Base-by-base conservation (phyloP, 2,329 filamentous ascomycete genomes). In the Bipolaris sorokiniana region DNA sequence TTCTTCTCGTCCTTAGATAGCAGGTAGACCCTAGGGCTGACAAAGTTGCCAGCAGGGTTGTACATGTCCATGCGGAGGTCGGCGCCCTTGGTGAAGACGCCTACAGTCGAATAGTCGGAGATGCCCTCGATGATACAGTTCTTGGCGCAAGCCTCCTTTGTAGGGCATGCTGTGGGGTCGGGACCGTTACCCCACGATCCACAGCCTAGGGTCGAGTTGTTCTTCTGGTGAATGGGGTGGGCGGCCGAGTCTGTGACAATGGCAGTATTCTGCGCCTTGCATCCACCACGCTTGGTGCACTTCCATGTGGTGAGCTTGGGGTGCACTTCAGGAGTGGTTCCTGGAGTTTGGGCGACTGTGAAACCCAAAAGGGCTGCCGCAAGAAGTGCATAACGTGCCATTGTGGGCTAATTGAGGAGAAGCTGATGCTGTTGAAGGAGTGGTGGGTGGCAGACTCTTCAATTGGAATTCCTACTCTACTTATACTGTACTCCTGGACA, bases 1-100 rank as follows among this genome's bases (percentile, higher is more conserved):
- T 83, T 84, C 64, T 79, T 80, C 42, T 87, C 83, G 49, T 81
- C 78, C 65, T 75, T 65, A 13, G 83, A 82, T 79, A 90, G 84
- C 61, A 90, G 81, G 73, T 89, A 91, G 41, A 88, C 77, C 65
- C 88, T 84, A 53, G 85, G 80, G 34, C 77, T 77, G 44, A 81
- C 65, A 59, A 73, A 59, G 58, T 65, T 62, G 64, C 77, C 63
- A 62, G 69, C 78, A 10, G 56, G 41, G 52, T 78, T 72, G 50
- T 73, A 76, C 58, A 75, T 67, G 49, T 78, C 78, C 59, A 87
- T 72, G 11, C 78, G 79, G 55, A 87, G 64, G 4, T 78, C 76
- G 53, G 79, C 77, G 23, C 81, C 82, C 48, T 74, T 76, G 37
- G 83, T 81, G 18, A 77, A 81, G 48, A 84, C 81, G 46, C 84